These are phyloP conservation scores for Papilionanthe hybrid DNA, from an alignment of 116 monocot genomes.

Conservation along the genomic window DNA sequence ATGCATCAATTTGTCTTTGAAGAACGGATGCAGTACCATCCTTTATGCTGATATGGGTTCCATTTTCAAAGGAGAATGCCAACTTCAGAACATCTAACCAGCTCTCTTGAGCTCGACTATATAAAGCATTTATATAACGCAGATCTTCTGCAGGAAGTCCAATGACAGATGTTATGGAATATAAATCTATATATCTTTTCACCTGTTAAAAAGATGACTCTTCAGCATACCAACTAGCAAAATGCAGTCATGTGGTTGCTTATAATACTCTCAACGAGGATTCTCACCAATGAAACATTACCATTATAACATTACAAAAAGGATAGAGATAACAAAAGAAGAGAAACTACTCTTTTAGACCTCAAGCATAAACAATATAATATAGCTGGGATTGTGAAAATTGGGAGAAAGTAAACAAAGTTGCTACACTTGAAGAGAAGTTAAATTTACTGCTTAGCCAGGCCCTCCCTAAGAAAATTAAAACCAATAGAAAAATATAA, in stretches of 20 bases:
- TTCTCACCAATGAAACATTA: no score
- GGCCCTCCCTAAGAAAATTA: no score
- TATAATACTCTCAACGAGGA: no score
- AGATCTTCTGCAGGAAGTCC: slow-evolving; percentile 80
- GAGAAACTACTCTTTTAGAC: no score
- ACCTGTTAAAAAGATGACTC: slow-evolving; percentile 43
- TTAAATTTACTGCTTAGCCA: no score
- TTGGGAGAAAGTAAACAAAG: no score
- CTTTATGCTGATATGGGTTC: slow-evolving; percentile 1
- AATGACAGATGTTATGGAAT: slow-evolving; percentile 79
- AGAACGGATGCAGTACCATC: slow-evolving; percentile 19
- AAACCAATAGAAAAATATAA: no score
- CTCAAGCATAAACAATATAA: no score
- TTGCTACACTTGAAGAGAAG: no score
- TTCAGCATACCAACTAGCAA: neutral
- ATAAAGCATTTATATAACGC: slow-evolving; percentile 37
- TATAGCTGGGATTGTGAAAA: no score
- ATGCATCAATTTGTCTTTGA: slow-evolving; percentile 58
- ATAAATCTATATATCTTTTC: slow-evolving; percentile 89
- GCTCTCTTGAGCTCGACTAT: slow-evolving; percentile 45
- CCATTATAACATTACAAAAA: no score
- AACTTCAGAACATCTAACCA: slow-evolving; percentile 39
- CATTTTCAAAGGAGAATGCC: slow-evolving; percentile 18
- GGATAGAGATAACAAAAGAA: no score
- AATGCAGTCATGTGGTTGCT: neutral